Evolutionary conservation across 768 basidiomycete genomes (phyloP), one percentile per base, ranked within the genome.

Genomic region (Phallus indusiatus): DNA sequence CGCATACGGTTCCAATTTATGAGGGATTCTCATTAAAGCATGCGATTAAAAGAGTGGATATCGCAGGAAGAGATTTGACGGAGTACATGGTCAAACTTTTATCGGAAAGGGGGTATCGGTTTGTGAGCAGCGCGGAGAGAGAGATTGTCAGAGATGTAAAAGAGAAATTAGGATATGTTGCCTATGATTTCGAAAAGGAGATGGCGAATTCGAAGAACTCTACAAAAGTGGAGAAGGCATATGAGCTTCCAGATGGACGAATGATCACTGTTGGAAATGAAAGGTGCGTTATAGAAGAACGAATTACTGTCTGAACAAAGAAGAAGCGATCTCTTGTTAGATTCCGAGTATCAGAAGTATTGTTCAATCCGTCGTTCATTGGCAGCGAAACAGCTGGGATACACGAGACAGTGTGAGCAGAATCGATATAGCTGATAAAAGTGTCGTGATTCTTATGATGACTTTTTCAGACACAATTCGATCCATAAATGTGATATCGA

Each of bases 151-250:
- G 78, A 47, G 78, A 79, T 68, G 78, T 80, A 72, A 79, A 80
- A 72, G 78, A 80, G 73, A 78, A 77, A 72, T 76, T 78, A 61
- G 78, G 77, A 71, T 80, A 80, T 70, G 77, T 79, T 64, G 78
- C 78, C 50, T 72, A 78, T 61, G 77, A 80, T 69, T 79, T 78
- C 65, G 78, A 80, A 66, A 75, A 80, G 70, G 78, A 80, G 70
- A 70, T 78, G 68, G 75, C 77, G 69, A 76, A 75, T 51, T 76
- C 78, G 68, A 74, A 78, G 69, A 76, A 75, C 49, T 76, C 78
- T 42, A 75, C 76, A 50, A 73, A 76, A 65, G 70, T 79, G 63
- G 77, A 79, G 66, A 80, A 80, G 73, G 73, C 72, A 51, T 80
- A 78, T 72, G 78, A 79, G 69, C 74, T 80, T 55, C 78, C 78